Percentiles rank a stretch among this genome's conserved stretches.
Conservation (phyloP, 805 yeast species). For the Metschnikowia bowlesiae region DNA sequence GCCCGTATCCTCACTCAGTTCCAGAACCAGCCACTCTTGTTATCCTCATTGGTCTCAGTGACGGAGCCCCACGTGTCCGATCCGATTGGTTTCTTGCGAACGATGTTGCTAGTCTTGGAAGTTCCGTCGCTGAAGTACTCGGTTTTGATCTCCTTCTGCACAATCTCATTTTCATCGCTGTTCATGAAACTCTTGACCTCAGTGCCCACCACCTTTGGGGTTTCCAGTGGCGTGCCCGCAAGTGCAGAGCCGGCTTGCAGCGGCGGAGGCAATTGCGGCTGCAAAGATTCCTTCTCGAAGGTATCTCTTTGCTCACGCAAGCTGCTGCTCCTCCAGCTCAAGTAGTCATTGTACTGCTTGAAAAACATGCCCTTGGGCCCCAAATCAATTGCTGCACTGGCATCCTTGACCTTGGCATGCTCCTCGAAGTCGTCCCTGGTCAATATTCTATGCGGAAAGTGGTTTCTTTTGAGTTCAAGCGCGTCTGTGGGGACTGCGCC, state of each 20-base stretch:
- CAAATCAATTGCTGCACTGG: slow-evolving; percentile 26
- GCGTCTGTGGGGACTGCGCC: slow-evolving; percentile 30
- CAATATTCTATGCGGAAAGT: slow-evolving; percentile 30
- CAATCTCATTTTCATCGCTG: slow-evolving; percentile 26
- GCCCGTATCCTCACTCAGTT: slow-evolving; percentile 1
- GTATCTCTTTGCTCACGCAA: slow-evolving; percentile 33
- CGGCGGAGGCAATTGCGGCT: neutral
- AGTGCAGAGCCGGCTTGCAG: neutral
- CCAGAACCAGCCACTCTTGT: slow-evolving; percentile 24
- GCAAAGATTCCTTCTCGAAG: neutral
- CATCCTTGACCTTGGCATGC: slow-evolving; percentile 1
- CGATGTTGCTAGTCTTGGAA: slow-evolving; percentile 25
- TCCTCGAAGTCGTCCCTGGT: slow-evolving; percentile 57
- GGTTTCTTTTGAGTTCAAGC: slow-evolving; percentile 23
- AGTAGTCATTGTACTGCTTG: slow-evolving; percentile 55
- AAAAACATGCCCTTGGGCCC: slow-evolving; percentile 59
- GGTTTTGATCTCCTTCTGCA: slow-evolving; percentile 28
- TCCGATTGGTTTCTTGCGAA: slow-evolving; percentile 31
- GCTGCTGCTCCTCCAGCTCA: slow-evolving; percentile 62
- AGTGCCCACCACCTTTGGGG: slow-evolving; percentile 21
- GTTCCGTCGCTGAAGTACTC: slow-evolving; percentile 38
- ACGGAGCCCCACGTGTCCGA: slow-evolving; percentile 32
- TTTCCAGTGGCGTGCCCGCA: neutral
- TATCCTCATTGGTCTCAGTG: slow-evolving; percentile 21
- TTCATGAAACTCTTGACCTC: slow-evolving; percentile 25